Evolutionary conservation across 805 yeast genomes (phyloP).

Genomic region (Schizosaccharomyces pombe): DNA sequence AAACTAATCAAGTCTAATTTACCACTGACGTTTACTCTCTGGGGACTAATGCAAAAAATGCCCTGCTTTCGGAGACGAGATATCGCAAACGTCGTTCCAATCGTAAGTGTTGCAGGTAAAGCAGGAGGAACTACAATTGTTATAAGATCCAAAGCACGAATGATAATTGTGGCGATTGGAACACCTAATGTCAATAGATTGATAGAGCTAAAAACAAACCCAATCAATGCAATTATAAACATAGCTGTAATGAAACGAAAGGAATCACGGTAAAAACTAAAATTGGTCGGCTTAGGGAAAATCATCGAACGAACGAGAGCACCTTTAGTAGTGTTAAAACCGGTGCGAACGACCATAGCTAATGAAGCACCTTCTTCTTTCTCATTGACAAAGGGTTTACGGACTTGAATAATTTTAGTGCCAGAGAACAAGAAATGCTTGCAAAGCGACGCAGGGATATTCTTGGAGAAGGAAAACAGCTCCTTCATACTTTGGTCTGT

Average conservation of each 20-base stretch:
- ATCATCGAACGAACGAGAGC: conserved; percentile 83
- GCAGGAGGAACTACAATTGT: conserved; percentile 98
- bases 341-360: conserved; percentile 73
- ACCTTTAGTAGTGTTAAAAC: conserved; percentile 90
- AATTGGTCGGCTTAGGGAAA: conserved; percentile 83
- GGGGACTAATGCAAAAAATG: conserved; percentile 82
- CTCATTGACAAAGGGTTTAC: conserved; percentile 26
- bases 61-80: conserved; percentile 41
- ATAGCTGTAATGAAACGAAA: conserved; percentile 89
- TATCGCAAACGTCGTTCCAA: conserved; percentile 85
- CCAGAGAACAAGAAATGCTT: conserved; percentile 68
- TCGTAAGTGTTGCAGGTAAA: conserved; percentile 85
- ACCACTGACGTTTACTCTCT: conserved; percentile 88
- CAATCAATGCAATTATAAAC: conserved; percentile 63
- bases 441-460: conserved; percentile 24
- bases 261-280: conserved; percentile 82
- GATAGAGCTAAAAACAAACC: conserved; percentile 61
- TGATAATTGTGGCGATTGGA: conserved; percentile 37
- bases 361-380: conserved; percentile 47
- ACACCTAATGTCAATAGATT: conserved; percentile 54
- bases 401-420: conserved; percentile 65
- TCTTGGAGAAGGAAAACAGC: neutral
- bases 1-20: conserved; percentile 74
- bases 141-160: conserved; percentile 78
- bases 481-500: conserved; percentile 29